A percentile compares a stretch with the other conserved stretches of the same genome.
Conservation (phyloP, 2,329 filamentous ascomycete species). For the Lomentospora prolificans region DNA sequence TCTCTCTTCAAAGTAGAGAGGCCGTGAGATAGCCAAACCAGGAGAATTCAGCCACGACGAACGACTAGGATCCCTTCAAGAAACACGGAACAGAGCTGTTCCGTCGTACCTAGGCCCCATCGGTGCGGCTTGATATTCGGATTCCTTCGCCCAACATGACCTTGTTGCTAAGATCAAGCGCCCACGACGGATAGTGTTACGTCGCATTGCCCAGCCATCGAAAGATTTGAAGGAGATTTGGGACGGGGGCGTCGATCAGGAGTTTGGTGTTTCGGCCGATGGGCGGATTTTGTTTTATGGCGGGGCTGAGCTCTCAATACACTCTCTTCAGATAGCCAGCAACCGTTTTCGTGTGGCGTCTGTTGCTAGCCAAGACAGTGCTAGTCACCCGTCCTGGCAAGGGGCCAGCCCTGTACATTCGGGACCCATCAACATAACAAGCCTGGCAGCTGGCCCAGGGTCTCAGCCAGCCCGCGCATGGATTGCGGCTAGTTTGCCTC, state of each 20-base stretch:
- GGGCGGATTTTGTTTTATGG: not conserved
- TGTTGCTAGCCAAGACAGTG: not conserved
- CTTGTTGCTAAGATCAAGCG: not conserved
- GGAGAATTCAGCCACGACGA: not conserved
- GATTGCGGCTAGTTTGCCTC: not conserved
- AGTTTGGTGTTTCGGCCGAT: slow-evolving; percentile 1
- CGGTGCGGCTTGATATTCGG: not conserved
- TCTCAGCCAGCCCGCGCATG: not conserved
- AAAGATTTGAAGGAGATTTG: not conserved
- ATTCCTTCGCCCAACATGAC: not conserved
- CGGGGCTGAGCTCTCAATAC: not conserved
- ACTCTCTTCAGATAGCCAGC: not conserved
- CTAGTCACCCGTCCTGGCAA: not conserved
- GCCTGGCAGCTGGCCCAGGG: not conserved
- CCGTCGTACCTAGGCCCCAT: not conserved
- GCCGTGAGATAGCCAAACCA: too few relatives aligned
- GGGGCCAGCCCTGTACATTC: not conserved
- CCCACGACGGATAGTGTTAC: slow-evolving; percentile 4
- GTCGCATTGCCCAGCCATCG: slow-evolving; percentile 1
- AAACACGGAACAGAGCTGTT: not conserved
- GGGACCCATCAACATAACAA: not conserved
- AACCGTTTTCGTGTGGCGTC: not conserved
- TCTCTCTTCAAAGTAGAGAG: not conserved
- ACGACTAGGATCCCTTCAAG: not conserved
- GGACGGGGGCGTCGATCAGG: slow-evolving; percentile 5